Evolutionary conservation across 805 yeast genomes (phyloP).

Genomic region (Lipomyces starkeyi): DNA sequence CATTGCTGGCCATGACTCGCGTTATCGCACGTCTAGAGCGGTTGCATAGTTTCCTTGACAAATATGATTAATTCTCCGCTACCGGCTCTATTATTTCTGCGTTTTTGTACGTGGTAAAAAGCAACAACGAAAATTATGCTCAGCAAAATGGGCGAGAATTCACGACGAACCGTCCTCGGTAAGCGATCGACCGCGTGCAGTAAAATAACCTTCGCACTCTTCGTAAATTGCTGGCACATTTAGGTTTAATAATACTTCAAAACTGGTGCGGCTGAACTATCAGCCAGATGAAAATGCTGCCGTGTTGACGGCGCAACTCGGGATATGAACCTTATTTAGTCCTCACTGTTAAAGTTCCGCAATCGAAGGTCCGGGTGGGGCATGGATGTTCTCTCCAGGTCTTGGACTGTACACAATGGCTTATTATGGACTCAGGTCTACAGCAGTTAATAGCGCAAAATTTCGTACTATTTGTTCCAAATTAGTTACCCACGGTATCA

Average conservation of each 20-base stretch:
- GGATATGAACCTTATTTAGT: not conserved
- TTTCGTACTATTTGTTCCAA: not conserved
- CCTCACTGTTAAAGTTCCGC: not conserved
- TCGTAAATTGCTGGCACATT: not conserved
- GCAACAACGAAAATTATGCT: no score
- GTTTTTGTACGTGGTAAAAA: not conserved
- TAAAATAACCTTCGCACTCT: not conserved
- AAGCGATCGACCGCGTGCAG: no score
- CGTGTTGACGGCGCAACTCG: not conserved
- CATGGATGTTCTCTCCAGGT: not conserved
- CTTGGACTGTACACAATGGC: not conserved
- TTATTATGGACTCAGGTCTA: not conserved
- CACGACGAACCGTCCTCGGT: no score
- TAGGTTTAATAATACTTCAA: not conserved
- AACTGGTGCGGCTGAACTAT: not conserved
- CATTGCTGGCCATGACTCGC: not conserved
- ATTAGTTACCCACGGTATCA: not conserved
- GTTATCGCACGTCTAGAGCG: not conserved
- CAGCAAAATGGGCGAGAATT: no score
- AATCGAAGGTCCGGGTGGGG: not conserved
- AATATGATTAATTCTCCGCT: no score
- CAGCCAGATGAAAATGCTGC: not conserved
- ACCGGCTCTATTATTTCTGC: not conserved
- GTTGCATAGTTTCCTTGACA: no score
- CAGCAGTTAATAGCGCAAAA: fast-evolving